Conservation (phyloP, 2,329 filamentous ascomycete species). For the Claviceps pazoutovae region DNA sequence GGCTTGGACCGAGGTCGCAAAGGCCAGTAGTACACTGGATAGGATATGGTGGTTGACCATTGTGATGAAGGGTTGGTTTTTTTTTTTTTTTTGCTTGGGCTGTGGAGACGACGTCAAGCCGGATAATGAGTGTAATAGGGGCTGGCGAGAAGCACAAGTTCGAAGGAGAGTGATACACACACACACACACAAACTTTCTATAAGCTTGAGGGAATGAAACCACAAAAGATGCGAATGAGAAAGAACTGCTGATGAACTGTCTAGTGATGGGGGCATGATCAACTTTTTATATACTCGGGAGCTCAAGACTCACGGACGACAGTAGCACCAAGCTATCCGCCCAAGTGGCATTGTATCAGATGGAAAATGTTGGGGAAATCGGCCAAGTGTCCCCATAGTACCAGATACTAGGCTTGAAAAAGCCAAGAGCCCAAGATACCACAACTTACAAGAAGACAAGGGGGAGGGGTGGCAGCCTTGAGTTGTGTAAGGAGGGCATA, state of each 20-base stretch:
- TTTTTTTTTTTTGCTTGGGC: neutral
- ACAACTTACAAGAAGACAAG: too few relatives aligned
- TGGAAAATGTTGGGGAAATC: neutral
- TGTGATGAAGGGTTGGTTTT: neutral
- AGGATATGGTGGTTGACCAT: constrained; percentile 13
- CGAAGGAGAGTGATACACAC: too few relatives aligned
- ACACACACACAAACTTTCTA: too few relatives aligned
- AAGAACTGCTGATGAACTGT: too few relatives aligned
- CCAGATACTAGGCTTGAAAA: neutral
- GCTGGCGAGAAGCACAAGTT: too few relatives aligned
- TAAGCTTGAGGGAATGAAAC: too few relatives aligned
- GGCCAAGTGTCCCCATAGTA: neutral
- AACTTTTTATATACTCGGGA: neutral
- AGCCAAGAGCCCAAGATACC: neutral
- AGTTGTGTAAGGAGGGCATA: too few relatives aligned
- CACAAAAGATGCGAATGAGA: too few relatives aligned
- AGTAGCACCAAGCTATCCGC: neutral
- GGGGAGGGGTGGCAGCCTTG: too few relatives aligned
- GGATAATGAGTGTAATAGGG: neutral
- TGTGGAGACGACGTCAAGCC: neutral
- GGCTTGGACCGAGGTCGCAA: constrained; percentile 21
- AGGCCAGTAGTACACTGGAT: constrained; percentile 14
- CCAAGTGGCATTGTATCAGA: neutral
- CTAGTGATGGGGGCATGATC: too few relatives aligned
- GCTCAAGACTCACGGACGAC: neutral